These are phyloP conservation scores for Penicillium argentinense DNA, from an alignment of 495 filamentous ascomycete species.

Conservation along the genomic window DNA sequence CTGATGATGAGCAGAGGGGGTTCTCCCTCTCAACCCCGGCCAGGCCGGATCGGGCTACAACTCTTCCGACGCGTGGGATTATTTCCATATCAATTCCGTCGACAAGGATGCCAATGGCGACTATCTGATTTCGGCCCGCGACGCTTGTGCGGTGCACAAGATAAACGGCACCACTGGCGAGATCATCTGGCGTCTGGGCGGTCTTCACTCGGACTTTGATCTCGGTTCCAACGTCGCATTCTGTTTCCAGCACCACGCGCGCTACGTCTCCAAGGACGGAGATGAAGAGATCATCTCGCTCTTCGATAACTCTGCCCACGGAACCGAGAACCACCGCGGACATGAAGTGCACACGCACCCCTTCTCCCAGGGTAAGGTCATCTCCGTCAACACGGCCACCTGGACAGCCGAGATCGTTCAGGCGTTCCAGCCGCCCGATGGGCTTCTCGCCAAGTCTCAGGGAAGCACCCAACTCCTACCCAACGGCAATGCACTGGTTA, in stretches of 20 bases:
- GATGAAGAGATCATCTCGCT: constrained; percentile 49
- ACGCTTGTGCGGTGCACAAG: constrained; percentile 54
- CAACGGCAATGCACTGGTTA: constrained; percentile 52
- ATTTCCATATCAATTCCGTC: constrained; percentile 41
- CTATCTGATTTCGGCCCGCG: constrained; percentile 57
- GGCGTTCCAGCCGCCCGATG: constrained; percentile 47
- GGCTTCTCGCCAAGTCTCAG: constrained; percentile 54
- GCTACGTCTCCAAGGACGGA: constrained; percentile 44
- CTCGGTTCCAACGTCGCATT: constrained; percentile 47
- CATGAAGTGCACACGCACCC: constrained; percentile 41
- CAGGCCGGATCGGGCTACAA: constrained; percentile 51
- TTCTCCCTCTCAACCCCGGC: constrained; percentile 52
- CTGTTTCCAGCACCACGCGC: constrained; percentile 60
- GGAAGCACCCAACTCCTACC: constrained; percentile 57
- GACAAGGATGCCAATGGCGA: constrained; percentile 44
- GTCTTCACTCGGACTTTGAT: constrained; percentile 43
- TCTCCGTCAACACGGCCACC: constrained; percentile 49
- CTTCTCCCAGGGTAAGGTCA: constrained; percentile 55
- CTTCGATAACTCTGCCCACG: constrained; percentile 52
- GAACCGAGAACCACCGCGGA: constrained; percentile 41
- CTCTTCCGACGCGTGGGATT: constrained; percentile 45
- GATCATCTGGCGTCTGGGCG: constrained; percentile 57
- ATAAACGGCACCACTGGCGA: constrained; percentile 56
- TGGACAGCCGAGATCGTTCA: constrained; percentile 46
- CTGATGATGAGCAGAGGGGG: constrained; percentile 35